A percentile compares a stretch with the other conserved stretches of the same genome.
These are phyloP conservation scores for Pythium rishiriense DNA, from an alignment of 352 stramenopile genomes.

Conservation along the genomic window DNA sequence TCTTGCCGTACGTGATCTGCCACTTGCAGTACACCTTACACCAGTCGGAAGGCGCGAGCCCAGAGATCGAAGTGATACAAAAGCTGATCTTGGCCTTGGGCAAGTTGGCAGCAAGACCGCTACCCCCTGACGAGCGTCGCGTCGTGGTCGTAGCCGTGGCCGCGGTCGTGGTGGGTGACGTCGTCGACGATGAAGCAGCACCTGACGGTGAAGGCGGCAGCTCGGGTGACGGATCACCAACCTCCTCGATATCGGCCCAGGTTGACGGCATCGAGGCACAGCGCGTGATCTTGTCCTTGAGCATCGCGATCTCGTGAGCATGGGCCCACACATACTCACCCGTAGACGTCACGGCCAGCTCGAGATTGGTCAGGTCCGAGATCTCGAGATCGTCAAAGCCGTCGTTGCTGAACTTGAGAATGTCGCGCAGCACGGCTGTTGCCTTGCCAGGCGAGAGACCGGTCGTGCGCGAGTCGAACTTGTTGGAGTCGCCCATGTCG, in stretches of 20 bases:
- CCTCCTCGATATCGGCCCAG: not conserved
- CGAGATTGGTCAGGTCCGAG: constrained; percentile 10
- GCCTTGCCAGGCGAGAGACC: not conserved
- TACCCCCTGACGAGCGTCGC: not conserved
- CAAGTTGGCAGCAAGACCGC: not conserved
- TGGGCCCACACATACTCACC: constrained; percentile 18
- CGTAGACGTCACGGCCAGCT: constrained; percentile 9
- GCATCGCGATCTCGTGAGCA: constrained; percentile 1
- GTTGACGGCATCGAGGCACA: too few species aligned
- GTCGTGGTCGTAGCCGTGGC: not conserved
- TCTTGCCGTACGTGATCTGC: constrained; percentile 11
- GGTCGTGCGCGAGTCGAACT: not conserved
- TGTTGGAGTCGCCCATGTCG: not conserved
- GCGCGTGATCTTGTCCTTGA: constrained; percentile 8
- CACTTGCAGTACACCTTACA: constrained; percentile 23
- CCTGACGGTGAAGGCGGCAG: too few species aligned
- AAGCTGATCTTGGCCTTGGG: constrained; percentile 2
- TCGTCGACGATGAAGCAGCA: not conserved
- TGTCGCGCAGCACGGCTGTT: not conserved
- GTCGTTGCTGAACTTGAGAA: constrained; percentile 14
- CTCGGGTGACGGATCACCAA: too few species aligned
- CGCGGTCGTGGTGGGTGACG: not conserved
- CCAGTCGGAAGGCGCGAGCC: constrained; percentile 17
- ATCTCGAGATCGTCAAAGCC: constrained; percentile 15
- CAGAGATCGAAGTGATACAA: constrained; percentile 1